Conservation (phyloP, 192 early-diverging fungal species). For the Gaertneriomyces semiglobifer region DNA sequence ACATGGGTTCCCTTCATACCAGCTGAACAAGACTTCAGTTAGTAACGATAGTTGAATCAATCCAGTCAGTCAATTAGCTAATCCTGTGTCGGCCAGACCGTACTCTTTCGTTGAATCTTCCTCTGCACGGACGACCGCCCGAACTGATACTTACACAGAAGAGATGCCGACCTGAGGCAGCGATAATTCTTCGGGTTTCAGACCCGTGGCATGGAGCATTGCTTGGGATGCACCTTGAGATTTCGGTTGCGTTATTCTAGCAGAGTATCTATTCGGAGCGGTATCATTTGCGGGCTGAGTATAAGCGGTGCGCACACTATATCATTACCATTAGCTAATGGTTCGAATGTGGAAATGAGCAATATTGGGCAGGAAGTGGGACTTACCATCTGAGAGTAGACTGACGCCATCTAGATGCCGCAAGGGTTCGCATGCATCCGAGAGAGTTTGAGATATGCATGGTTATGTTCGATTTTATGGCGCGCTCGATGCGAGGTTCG, state of each 20-base stretch:
- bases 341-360: no score
- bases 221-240: slow-evolving; percentile 95
- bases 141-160: slow-evolving; percentile 66
- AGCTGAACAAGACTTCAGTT: slow-evolving; percentile 39
- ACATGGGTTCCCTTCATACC: slow-evolving; percentile 99
- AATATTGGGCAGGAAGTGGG: no score
- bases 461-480: no score
- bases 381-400: no score
- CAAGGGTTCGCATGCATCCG: no score
- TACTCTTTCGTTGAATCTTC: no score
- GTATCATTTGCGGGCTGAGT: slow-evolving; percentile 6
- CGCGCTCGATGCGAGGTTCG: no score
- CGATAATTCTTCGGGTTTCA: slow-evolving; percentile 74
- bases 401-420: no score
- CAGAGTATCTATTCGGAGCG: slow-evolving; percentile 75
- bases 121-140: no score
- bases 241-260: slow-evolving; percentile 89
- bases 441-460: no score
- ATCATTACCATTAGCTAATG: no score
- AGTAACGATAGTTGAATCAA: background rate
- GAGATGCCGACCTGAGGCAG: slow-evolving; percentile 95
- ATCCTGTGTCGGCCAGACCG: background rate
- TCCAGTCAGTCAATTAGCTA: background rate
- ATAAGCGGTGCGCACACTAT: background rate
- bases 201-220: slow-evolving; percentile 95